A percentile compares a stretch with the other conserved stretches of the same genome.
Evolutionary conservation across 257 asterid species (phyloP).

Genomic region (Perilla frutescens): DNA sequence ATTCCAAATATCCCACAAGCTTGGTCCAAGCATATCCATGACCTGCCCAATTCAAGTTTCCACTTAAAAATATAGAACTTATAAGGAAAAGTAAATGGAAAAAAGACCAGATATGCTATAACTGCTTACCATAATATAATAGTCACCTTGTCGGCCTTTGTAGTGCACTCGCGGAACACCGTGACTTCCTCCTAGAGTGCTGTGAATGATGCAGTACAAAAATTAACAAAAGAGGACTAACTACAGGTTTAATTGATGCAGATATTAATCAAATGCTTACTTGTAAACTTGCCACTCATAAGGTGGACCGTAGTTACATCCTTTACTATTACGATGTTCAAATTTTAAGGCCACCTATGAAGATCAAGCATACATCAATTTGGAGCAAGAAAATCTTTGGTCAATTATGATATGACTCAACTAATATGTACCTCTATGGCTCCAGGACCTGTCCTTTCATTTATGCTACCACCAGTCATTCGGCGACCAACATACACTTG

Average conservation of each 20-base stretch:
- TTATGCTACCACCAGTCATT: conserved; percentile 50
- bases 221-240: conserved; percentile 21
- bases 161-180: conserved; percentile 92
- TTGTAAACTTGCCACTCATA: conserved; percentile 87
- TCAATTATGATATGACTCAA: conserved; percentile 7
- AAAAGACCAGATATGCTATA: conserved; percentile 4
- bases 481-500: conserved; percentile 93
- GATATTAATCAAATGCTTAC: conserved; percentile 47
- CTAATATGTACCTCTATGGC: conserved; percentile 56
- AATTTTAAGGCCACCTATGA: conserved; percentile 85
- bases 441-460: conserved; percentile 66
- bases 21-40: conserved; percentile 83
- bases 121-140: conserved; percentile 72
- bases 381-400: conserved; percentile 5
- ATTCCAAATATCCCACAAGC: conserved; percentile 97
- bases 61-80: conserved; percentile 14
- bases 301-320: conserved; percentile 84
- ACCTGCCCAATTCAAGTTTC: conserved; percentile 58
- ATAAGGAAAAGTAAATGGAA: conserved; percentile 4
- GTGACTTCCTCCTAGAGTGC: conserved; percentile 82
- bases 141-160: conserved; percentile 84
- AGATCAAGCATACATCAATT: conserved; percentile 26
- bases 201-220: conserved; percentile 41
- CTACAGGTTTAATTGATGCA: conserved; percentile 19
- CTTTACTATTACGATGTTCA: conserved; percentile 84